Conservation (phyloP, 345 rosid genomes). For the Camelina sativa region DNA sequence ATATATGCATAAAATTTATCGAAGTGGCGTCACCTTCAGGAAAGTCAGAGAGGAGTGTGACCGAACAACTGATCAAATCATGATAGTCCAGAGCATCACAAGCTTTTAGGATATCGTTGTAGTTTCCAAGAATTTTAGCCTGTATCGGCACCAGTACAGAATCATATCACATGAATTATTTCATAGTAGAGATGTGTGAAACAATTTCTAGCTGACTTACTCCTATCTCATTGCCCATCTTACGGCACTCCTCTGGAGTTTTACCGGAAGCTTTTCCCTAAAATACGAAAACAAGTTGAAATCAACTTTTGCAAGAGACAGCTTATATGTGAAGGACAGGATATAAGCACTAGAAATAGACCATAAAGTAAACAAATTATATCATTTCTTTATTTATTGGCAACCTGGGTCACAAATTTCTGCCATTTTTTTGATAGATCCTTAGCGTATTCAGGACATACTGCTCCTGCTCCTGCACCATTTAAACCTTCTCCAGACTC, state of each 20-base stretch:
- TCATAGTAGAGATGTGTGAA: conserved; percentile 33
- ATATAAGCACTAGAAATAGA: conserved; percentile 1
- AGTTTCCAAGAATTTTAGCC: conserved; percentile 77
- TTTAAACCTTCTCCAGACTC: conserved; percentile 49
- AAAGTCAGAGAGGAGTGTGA: conserved; percentile 69
- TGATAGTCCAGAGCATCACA: conserved; percentile 96
- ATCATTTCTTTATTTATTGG: conserved; percentile 16
- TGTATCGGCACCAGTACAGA: conserved; percentile 51
- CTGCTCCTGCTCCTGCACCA: conserved; percentile 43
- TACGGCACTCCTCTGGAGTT: conserved; percentile 63
- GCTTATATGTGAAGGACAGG: background rate
- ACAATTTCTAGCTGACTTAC: conserved; percentile 56
- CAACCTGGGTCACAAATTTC: conserved; percentile 87
- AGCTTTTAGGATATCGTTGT: conserved; percentile 67
- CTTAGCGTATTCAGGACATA: conserved; percentile 60
- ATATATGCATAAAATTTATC: background rate
- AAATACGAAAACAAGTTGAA: conserved; percentile 34
- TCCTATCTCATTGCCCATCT: conserved; percentile 71
- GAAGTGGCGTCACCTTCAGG: conserved; percentile 71
- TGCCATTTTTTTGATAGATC: conserved; percentile 92
- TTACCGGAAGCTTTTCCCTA: conserved; percentile 95
- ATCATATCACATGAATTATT: conserved; percentile 36
- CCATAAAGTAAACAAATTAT: conserved; percentile 14
- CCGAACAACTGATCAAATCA: conserved; percentile 83
- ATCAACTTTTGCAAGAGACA: conserved; percentile 14